Conservation (phyloP, 257 asterid genomes). For the Vinca minor region DNA sequence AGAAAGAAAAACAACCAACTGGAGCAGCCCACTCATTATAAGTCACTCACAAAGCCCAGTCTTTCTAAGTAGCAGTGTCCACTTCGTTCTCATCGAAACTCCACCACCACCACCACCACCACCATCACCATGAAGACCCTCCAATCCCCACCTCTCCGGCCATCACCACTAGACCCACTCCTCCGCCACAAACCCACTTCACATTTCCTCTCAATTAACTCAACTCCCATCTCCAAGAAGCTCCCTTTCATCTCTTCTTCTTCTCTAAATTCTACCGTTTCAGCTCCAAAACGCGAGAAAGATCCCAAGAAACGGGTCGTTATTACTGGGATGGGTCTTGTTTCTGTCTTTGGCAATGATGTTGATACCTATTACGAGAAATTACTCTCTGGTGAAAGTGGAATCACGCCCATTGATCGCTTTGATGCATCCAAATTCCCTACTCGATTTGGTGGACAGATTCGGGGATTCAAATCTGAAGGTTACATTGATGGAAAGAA, state of each 20-base stretch:
- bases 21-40: too few relatives aligned
- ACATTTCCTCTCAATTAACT: constrained; percentile 18
- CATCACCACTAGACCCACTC: constrained; percentile 40
- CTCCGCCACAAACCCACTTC: constrained; percentile 21
- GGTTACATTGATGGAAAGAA: constrained; percentile 56
- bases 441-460: constrained; percentile 51
- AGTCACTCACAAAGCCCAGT: too few relatives aligned
- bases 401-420: constrained; percentile 41
- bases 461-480: constrained; percentile 41
- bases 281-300: constrained; percentile 38
- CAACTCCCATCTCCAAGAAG: constrained; percentile 12
- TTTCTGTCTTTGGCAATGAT: constrained; percentile 52
- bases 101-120: not conserved
- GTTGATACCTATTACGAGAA: constrained; percentile 40
- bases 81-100: constrained; percentile 22
- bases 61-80: too few relatives aligned
- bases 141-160: constrained; percentile 23
- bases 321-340: constrained; percentile 50
- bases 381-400: constrained; percentile 44
- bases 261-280: constrained; percentile 15
- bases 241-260: constrained; percentile 25
- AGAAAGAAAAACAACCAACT: too few relatives aligned
- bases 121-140: constrained; percentile 31
- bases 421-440: constrained; percentile 53
- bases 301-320: constrained; percentile 53